These are phyloP conservation scores for Chalciporus pseudorubinellus DNA, from an alignment of 768 basidiomycete genomes.

Conservation along the genomic window DNA sequence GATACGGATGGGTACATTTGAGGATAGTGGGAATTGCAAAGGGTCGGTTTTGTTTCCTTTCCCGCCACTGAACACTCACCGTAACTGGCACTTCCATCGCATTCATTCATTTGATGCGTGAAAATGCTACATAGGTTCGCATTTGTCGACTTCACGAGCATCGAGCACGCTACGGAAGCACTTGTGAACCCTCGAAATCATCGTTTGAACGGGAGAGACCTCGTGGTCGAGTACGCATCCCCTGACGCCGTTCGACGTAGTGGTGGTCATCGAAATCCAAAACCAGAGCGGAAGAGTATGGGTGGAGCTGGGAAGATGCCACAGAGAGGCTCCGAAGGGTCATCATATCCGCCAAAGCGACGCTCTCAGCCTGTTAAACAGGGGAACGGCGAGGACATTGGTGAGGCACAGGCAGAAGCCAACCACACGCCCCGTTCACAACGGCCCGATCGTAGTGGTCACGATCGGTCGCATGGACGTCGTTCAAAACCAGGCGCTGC, in stretches of 20 bases:
- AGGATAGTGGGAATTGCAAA: constrained; percentile 93
- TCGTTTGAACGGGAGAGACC: constrained; percentile 74
- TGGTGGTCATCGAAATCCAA: constrained; percentile 34
- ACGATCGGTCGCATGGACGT: constrained; percentile 20
- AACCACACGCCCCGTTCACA: constrained; percentile 1
- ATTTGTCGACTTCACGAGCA: constrained; percentile 85
- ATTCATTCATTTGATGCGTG: not conserved
- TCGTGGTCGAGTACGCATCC: constrained; percentile 88
- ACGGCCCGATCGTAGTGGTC: constrained; percentile 9
- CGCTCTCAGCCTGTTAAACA: constrained; percentile 2
- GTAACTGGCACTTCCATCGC: no score
- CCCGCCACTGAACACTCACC: not conserved
- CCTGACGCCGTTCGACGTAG: constrained; percentile 85
- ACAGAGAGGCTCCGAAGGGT: not conserved
- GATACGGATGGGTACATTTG: constrained; percentile 92
- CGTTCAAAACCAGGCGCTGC: constrained; percentile 78
- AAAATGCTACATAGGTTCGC: constrained; percentile 61
- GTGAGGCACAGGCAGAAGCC: not conserved
- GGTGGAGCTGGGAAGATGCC: constrained; percentile 9
- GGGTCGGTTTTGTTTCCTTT: constrained; percentile 51
- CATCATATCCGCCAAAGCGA: not conserved
- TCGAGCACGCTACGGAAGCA: constrained; percentile 75
- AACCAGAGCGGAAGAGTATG: constrained; percentile 19
- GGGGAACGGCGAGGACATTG: constrained; percentile 5
- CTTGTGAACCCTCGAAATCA: constrained; percentile 86